A percentile compares a stretch with the other conserved stretches of the same genome.
These are phyloP conservation scores for Diddensiella caesifluorescens DNA, from an alignment of 805 yeast species.

Conservation along the genomic window DNA sequence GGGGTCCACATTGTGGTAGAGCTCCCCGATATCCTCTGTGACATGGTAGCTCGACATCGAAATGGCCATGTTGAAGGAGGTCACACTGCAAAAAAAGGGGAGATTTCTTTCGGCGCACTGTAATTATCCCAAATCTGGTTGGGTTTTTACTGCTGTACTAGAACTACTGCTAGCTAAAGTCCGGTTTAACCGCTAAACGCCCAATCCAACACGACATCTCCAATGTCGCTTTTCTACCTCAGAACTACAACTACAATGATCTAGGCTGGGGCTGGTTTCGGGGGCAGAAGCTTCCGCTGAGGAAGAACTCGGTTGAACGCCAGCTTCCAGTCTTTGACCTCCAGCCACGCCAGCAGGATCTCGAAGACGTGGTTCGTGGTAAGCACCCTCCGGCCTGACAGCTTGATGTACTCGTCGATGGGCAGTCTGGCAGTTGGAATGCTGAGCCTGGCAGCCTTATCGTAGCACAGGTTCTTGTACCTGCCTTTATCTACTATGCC, in stretches of 20 bases:
- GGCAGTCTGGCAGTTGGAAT: conserved; percentile 76
- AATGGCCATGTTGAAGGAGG: not conserved
- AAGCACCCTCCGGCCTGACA: conserved; percentile 81
- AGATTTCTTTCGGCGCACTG: no score
- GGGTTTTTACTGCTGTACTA: no score
- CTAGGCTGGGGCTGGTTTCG: no score
- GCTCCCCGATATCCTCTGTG: not conserved
- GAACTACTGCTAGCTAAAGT: not conserved
- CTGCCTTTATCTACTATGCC: conserved; percentile 96
- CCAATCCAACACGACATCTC: not conserved
- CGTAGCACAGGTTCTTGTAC: conserved; percentile 69
- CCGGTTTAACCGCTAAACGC: not conserved
- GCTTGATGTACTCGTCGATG: conserved; percentile 72
- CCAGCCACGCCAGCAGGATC: conserved; percentile 73
- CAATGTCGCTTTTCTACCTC: conserved; percentile 1
- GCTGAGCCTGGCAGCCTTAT: conserved; percentile 73
- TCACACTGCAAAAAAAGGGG: no score
- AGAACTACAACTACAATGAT: not conserved
- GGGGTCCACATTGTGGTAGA: not conserved
- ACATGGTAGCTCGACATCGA: conserved; percentile 1
- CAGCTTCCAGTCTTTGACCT: conserved; percentile 70
- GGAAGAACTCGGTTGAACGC: conserved; percentile 90
- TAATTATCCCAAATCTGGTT: no score
- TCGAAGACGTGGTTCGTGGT: conserved; percentile 97
- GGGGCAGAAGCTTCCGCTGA: conserved; percentile 56